A percentile compares a stretch with the other conserved stretches of the same genome.
Conservation (phyloP, 257 asterid genomes). For the Eustoma russellianum region DNA sequence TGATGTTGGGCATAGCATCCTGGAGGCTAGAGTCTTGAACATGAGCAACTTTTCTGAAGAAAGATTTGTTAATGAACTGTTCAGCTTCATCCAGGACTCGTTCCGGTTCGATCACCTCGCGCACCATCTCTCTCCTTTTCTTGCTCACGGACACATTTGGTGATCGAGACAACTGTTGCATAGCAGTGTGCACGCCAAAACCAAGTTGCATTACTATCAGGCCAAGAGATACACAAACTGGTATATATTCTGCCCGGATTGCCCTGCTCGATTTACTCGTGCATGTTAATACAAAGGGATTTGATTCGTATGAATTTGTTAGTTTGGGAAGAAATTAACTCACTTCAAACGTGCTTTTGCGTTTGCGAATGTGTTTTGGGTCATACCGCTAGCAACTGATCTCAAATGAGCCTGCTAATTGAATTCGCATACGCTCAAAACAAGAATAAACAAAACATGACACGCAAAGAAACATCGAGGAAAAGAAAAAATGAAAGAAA, state of each 20-base stretch:
- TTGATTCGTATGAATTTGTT: neutral
- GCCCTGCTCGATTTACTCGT: neutral
- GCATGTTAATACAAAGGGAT: neutral
- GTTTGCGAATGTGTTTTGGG: neutral
- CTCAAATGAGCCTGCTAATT: conserved; percentile 7
- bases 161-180: conserved; percentile 19
- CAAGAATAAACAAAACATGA: no score
- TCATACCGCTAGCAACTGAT: conserved; percentile 3
- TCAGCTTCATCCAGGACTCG: conserved; percentile 17
- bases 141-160: conserved; percentile 27
- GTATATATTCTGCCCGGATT: conserved; percentile 12
- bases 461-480: no score
- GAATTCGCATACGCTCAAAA: no score
- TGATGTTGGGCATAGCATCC: conserved; percentile 14
- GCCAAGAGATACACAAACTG: conserved; percentile 28
- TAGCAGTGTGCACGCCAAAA: conserved; percentile 17
- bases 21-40: conserved; percentile 20
- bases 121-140: conserved; percentile 26
- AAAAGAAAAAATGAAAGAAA: no score
- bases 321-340: conserved; percentile 1
- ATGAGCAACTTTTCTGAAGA: conserved; percentile 34
- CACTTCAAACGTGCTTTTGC: no score
- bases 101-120: conserved; percentile 31
- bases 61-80: conserved; percentile 20
- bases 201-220: conserved; percentile 11